Evolutionary conservation across 495 filamentous ascomycete genomes (phyloP), one percentile per base, ranked within the genome.

Genomic region (Coniosporium apollinis): DNA sequence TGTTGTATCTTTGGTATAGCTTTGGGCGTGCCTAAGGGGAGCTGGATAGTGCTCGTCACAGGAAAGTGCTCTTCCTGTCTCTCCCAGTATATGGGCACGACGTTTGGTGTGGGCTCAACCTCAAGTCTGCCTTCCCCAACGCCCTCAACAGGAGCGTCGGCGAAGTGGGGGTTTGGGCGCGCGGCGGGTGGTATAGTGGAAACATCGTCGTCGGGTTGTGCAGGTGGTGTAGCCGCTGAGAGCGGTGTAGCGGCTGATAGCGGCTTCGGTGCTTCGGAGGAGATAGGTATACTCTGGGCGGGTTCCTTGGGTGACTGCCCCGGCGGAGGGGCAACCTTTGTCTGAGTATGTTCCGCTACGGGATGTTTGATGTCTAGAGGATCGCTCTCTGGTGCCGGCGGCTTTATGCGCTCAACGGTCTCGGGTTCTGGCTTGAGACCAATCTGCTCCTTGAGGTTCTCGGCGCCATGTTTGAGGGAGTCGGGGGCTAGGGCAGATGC

Each of bases 1-100:
- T 71, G 65, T 55, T 97, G 91, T 21, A 97, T 71, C 44, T 65
- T 66, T 2, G 82, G 82, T 14, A 94, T 75, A 0, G 61, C 18
- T 48, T 74, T 76, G 1, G 80, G 62, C 19, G 62, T 62, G 19
- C 72, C 78, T 15, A 72, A 74, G 9, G 89, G 89, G 14, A 96
- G 64, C 29, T 61, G 62, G 46, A 91, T 85, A 34, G 91, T 50
- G 13, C 75, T 70, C 36, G 48, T 24, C 11, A 52, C 29, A 3
- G 51, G 51, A 29, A 41, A 55, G 20, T 50, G 42, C 26, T 53
- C 48, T 11, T 38, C 30, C 25, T 28, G 39, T 28, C 43, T 36
- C 30, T 17, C 19, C 47, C 50, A 50, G 26, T 44, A 28, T 22
- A 32, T 34, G 10, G 10, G 19, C 14, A 22, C 13, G 5, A 19